These are phyloP conservation scores for Lecanicillium sp. DNA, from an alignment of 2,329 filamentous ascomycete genomes.

Conservation along the genomic window DNA sequence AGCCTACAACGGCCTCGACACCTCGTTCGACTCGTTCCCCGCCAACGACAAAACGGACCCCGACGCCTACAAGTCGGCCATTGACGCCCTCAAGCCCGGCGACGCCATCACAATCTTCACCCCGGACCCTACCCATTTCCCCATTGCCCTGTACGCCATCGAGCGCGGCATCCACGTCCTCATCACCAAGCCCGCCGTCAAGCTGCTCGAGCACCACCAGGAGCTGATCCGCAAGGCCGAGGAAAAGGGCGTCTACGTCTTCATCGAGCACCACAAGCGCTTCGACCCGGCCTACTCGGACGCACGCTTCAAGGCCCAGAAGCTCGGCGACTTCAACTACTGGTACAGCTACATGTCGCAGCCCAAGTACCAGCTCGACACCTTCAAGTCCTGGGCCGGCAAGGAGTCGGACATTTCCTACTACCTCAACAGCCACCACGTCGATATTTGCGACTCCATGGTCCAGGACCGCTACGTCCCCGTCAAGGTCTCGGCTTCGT, in stretches of 20 bases:
- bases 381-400: conserved; percentile 91
- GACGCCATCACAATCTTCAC: conserved; percentile 96
- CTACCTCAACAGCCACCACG: conserved; percentile 91
- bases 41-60: conserved; percentile 66
- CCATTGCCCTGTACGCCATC: conserved; percentile 87
- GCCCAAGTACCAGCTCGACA: conserved; percentile 84
- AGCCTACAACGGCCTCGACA: conserved; percentile 84
- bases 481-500: conserved; percentile 69
- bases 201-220: conserved; percentile 73
- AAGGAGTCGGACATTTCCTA: conserved; percentile 90
- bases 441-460: conserved; percentile 91
- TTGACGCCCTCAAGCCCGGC: conserved; percentile 72
- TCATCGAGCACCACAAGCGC: conserved; percentile 94
- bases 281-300: conserved; percentile 91
- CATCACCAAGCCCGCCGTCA: conserved; percentile 89
- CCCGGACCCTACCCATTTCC: conserved; percentile 85
- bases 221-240: conserved; percentile 64
- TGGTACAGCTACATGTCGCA: conserved; percentile 97
- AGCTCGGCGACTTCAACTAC: conserved; percentile 92
- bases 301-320: conserved; percentile 67
- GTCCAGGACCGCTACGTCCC: conserved; percentile 66
- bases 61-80: conserved; percentile 80
- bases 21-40: conserved; percentile 76
- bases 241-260: conserved; percentile 77
- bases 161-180: conserved; percentile 83